phyloP scores from a whole-genome alignment of 108 stramenopile genomes.

The Cyclostephanos invisitatus region DNA sequence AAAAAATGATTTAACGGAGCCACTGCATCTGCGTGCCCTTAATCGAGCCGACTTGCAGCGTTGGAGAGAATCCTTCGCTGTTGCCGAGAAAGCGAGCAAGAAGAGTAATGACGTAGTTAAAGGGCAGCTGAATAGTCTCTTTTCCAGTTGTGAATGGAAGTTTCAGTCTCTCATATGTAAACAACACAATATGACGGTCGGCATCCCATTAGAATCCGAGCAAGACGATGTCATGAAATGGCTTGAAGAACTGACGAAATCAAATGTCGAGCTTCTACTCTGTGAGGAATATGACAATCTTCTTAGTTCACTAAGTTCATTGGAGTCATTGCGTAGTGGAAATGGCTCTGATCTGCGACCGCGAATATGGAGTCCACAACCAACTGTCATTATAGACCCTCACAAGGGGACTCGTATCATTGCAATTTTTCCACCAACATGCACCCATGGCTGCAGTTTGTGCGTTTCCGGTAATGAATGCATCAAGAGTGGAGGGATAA shows the following conservation, averaged over 20 bases:
- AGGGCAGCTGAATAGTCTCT: constrained; percentile 19
- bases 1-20: not conserved
- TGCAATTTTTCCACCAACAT: not conserved
- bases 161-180: constrained; percentile 18
- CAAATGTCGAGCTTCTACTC: constrained; percentile 29
- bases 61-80: constrained; percentile 33
- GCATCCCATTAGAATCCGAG: constrained; percentile 7
- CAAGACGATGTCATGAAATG: constrained; percentile 9
- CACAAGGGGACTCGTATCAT: not conserved
- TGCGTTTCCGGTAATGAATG: not conserved
- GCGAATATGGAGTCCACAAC: not conserved
- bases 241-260: constrained; percentile 13
- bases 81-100: constrained; percentile 16
- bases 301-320: constrained; percentile 15
- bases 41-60: constrained; percentile 26
- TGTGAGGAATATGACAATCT: constrained; percentile 15
- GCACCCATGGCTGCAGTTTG: not conserved
- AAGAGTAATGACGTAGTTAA: constrained; percentile 18
- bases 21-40: constrained; percentile 19
- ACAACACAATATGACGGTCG: constrained; percentile 19
- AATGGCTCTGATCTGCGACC: not conserved
- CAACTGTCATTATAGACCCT: constrained; percentile 7
- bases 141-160: constrained; percentile 27
- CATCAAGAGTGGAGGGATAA: not conserved
- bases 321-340: constrained; percentile 20